phyloP scores from a whole-genome alignment of 1,284 basidiomycete genomes.

The Trichosporon coremiiforme region DNA sequence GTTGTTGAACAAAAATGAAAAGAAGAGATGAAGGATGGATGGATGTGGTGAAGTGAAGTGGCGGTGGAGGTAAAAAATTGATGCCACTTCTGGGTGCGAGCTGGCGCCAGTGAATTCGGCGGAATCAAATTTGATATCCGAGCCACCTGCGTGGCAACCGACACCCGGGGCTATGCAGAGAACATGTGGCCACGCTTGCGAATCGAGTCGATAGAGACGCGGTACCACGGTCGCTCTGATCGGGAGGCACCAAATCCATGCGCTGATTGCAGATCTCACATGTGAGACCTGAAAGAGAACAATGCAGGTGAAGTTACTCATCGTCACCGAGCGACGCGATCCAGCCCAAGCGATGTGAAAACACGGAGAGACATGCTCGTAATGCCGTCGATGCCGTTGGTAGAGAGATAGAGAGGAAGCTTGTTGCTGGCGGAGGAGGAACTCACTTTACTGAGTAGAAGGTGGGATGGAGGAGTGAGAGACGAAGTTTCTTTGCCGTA shows the following conservation, averaged over 20 bases:
- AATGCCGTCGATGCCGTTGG: neutral
- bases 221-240: too few relatives aligned
- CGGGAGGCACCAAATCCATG: too few relatives aligned
- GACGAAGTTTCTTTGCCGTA: conserved; percentile 15
- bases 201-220: too few relatives aligned
- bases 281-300: neutral
- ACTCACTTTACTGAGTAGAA: conserved; percentile 19
- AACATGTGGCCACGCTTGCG: too few relatives aligned
- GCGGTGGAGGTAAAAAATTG: neutral
- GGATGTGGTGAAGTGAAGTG: neutral
- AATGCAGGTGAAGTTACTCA: neutral
- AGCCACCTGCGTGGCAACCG: neutral
- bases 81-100: neutral
- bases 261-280: neutral
- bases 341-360: neutral
- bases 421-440: neutral
- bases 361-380: neutral
- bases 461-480: conserved; percentile 5
- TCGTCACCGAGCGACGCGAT: neutral
- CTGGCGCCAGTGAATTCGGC: neutral
- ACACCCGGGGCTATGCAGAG: too few relatives aligned
- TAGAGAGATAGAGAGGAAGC: neutral
- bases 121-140: conserved; percentile 4
- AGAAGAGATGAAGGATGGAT: too few relatives aligned
- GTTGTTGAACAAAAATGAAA: too few relatives aligned